Evolutionary conservation across 225 moss, liverwort and hornwort species (phyloP), one percentile per base, ranked within the genome.

Genomic region (Anthoceros angustus): DNA sequence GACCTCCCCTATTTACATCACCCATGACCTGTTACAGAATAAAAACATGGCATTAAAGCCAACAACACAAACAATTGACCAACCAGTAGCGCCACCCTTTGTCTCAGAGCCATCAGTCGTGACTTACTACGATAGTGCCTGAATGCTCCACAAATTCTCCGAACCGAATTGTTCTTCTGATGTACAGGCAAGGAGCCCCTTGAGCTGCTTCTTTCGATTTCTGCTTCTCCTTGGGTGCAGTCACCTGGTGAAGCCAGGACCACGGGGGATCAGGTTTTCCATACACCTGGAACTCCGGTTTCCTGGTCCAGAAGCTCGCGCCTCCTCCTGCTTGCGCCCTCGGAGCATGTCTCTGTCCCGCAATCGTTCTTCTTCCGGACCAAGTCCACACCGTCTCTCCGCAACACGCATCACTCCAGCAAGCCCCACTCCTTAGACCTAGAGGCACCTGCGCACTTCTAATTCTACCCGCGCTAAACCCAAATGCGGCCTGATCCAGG

Each of bases 121-220:
- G 18, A 50, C 70, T 89, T 78, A 92, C 92, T 45, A 91, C 62
- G 67, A 95, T 73, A 11, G 73, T 70, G 50, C 95, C 91, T 42
- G 75, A 15, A 72, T 85, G 76, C 69, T 79, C 78, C 69, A 95
- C 70, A 21, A 68, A 63, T 66, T 86, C 77, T 64, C 86, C 82
- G 26, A 77, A 70, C 45, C 68, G 10, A 45, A 91, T 72, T 26
- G 83, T 63, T 67, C 72, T 70, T 75, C 70, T 84, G 65, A 87
- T 38, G 68, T 85, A 86, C 74, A 86, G 66, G 73, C 85, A 91
- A 14, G 77, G 70, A 12, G 77, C 55, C 18, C 55, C 55, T 20
- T 55, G 55, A 15, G 55, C 55, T 55, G 55, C 55, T 23, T 55
- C 55, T 23, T 55, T 55, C 5, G 55, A 55, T 55, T 55, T 55